Evolutionary conservation across 2,329 filamentous ascomycete species (phyloP).

Genomic region (Monilinia vaccinii-corymbosi): DNA sequence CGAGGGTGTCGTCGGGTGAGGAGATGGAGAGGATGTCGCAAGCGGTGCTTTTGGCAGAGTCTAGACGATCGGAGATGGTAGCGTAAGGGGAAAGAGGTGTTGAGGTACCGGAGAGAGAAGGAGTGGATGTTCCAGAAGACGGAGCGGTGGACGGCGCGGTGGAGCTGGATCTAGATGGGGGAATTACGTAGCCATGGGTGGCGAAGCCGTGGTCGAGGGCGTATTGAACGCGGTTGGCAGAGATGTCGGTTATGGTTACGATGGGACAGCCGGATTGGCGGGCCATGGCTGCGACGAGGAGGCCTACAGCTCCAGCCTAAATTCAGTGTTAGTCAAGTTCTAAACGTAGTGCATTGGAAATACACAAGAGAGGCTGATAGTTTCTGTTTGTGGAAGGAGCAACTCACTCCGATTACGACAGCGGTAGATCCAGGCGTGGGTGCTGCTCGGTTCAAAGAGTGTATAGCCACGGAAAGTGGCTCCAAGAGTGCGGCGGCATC

Average conservation of each 20-base stretch:
- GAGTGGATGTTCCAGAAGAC: background rate
- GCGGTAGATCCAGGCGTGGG: slow-evolving; percentile 45
- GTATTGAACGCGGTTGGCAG: slow-evolving; percentile 50
- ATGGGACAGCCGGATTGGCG: slow-evolving; percentile 49
- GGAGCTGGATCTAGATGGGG: slow-evolving; percentile 39
- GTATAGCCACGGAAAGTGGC: slow-evolving; percentile 52
- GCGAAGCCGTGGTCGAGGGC: slow-evolving; percentile 50
- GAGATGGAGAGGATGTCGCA: slow-evolving; percentile 38
- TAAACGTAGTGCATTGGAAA: no score
- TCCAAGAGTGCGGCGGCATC: slow-evolving; percentile 52
- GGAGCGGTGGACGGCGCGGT: slow-evolving; percentile 32
- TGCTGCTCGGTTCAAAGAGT: slow-evolving; percentile 48
- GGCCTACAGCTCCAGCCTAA: slow-evolving; percentile 47
- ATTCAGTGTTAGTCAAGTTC: background rate
- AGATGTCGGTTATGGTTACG: slow-evolving; percentile 53
- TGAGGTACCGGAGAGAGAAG: slow-evolving; percentile 20
- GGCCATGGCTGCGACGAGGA: slow-evolving; percentile 55
- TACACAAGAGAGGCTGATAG: background rate
- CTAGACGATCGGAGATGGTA: slow-evolving; percentile 37
- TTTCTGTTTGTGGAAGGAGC: background rate
- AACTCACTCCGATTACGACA: slow-evolving; percentile 47
- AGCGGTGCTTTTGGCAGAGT: slow-evolving; percentile 41
- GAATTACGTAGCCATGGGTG: slow-evolving; percentile 48
- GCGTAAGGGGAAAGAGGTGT: slow-evolving; percentile 34
- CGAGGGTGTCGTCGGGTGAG: slow-evolving; percentile 23